phyloP scores from a whole-genome alignment of 2,329 filamentous ascomycete genomes.

The Plectosphaerella cucumerina region DNA sequence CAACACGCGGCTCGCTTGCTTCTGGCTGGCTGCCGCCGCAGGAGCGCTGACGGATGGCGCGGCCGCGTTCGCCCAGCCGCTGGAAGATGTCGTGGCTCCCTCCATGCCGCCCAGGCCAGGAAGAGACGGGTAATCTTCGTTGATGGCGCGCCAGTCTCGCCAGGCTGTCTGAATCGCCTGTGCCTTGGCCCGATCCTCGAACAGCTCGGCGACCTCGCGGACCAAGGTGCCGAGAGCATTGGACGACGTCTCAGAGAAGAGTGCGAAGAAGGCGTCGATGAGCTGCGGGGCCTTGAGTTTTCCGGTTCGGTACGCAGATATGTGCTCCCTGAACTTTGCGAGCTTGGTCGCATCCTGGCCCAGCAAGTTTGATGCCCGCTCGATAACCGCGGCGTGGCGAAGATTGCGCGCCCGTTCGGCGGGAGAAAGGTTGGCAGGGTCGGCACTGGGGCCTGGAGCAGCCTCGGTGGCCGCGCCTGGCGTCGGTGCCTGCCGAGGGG shows the following conservation, averaged over 20 bases:
- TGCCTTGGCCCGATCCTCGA: slow-evolving; percentile 75
- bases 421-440: slow-evolving; percentile 54
- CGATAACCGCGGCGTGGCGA: slow-evolving; percentile 79
- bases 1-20: slow-evolving; percentile 50
- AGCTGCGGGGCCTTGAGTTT: slow-evolving; percentile 69
- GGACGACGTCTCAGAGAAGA: slow-evolving; percentile 75
- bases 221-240: slow-evolving; percentile 82
- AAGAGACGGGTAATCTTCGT: slow-evolving; percentile 89
- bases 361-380: slow-evolving; percentile 77
- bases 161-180: slow-evolving; percentile 75
- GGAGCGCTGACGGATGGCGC: slow-evolving; percentile 48
- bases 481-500: neutral
- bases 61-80: slow-evolving; percentile 58
- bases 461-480: slow-evolving; percentile 36
- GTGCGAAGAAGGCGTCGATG: slow-evolving; percentile 80
- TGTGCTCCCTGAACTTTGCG: slow-evolving; percentile 68
- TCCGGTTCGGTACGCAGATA: slow-evolving; percentile 73
- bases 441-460: slow-evolving; percentile 48
- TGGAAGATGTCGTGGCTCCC: slow-evolving; percentile 52
- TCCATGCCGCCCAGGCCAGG: slow-evolving; percentile 70
- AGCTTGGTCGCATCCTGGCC: slow-evolving; percentile 74
- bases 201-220: slow-evolving; percentile 88
- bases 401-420: slow-evolving; percentile 78
- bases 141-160: slow-evolving; percentile 94
- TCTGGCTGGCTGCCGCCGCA: slow-evolving; percentile 35